Conservation (phyloP, 331 rosid genomes). For the Saraca asoca region DNA sequence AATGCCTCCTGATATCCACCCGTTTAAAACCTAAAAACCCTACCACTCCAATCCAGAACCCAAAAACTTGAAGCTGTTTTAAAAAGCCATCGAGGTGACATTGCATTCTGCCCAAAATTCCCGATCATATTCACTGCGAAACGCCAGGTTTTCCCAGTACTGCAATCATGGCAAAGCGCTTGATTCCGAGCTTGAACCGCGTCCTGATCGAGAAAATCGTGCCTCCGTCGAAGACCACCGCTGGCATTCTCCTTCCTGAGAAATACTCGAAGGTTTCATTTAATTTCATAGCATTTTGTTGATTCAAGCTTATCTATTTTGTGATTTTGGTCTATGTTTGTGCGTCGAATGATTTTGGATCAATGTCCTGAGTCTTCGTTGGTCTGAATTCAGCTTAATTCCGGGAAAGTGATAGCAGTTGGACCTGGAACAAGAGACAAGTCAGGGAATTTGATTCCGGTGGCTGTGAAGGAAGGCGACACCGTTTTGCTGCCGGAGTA, state of each 20-base stretch:
- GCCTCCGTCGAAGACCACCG: conserved; percentile 77
- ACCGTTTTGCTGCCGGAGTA: conserved; percentile 88
- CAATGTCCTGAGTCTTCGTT: not conserved
- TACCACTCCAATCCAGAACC: conserved; percentile 51
- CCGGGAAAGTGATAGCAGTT: conserved; percentile 84
- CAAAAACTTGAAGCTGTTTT: conserved; percentile 2
- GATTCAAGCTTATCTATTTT: not conserved
- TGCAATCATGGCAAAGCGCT: conserved; percentile 72
- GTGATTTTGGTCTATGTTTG: not conserved
- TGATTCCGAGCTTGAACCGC: conserved; percentile 78
- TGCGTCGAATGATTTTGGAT: not conserved
- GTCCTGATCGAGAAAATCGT: conserved; percentile 75
- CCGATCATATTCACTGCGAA: not conserved
- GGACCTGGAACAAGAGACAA: conserved; percentile 80
- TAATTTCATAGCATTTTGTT: not conserved
- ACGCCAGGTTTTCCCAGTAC: conserved; percentile 1
- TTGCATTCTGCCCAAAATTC: not conserved
- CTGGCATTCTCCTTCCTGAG: conserved; percentile 87
- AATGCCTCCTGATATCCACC: not conserved
- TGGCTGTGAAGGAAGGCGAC: conserved; percentile 73
- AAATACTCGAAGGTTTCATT: conserved; percentile 65
- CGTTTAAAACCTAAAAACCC: conserved; percentile 39
- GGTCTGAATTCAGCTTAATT: conserved; percentile 62
- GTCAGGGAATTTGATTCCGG: conserved; percentile 70
- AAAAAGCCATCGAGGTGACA: conserved; percentile 1